These are phyloP conservation scores for Cryptosporidium parvum DNA, from an alignment of 169 alveolate genomes.

Conservation along the genomic window DNA sequence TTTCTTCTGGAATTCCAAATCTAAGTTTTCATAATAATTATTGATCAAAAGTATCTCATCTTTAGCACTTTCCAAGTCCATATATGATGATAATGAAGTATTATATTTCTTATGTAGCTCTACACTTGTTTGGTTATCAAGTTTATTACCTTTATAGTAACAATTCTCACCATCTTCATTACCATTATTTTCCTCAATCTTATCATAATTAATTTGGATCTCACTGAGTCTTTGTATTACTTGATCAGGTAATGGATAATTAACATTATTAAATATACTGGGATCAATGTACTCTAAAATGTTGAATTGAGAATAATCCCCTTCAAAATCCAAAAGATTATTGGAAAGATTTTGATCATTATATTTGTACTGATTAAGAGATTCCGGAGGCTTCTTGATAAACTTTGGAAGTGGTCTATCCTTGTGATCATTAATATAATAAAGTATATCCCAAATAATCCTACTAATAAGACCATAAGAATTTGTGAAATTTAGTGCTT, in stretches of 20 bases:
- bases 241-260: conserved; percentile 45
- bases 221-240: not conserved
- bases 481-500: conserved; percentile 61
- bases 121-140: conserved; percentile 4
- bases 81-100: conserved; percentile 25
- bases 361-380: not conserved
- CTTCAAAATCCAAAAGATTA: conserved; percentile 11
- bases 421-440: conserved; percentile 58
- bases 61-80: conserved; percentile 33
- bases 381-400: conserved; percentile 22
- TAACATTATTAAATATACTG: conserved; percentile 1
- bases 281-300: conserved; percentile 55
- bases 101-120: conserved; percentile 37
- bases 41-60: conserved; percentile 39
- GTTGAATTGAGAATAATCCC: conserved; percentile 24
- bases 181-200: not conserved
- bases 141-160: not conserved
- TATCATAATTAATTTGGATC: conserved; percentile 13
- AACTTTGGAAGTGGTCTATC: conserved; percentile 48
- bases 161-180: conserved; percentile 9
- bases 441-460: conserved; percentile 56
- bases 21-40: conserved; percentile 28
- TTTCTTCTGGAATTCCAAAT: conserved; percentile 27
- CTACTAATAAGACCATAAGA: conserved; percentile 63
- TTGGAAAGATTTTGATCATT: not conserved